Percentiles rank a stretch among this genome's conserved stretches.
These are phyloP conservation scores for Paulinella micropora DNA, from an alignment of 78 protist species.

Conservation along the genomic window DNA sequence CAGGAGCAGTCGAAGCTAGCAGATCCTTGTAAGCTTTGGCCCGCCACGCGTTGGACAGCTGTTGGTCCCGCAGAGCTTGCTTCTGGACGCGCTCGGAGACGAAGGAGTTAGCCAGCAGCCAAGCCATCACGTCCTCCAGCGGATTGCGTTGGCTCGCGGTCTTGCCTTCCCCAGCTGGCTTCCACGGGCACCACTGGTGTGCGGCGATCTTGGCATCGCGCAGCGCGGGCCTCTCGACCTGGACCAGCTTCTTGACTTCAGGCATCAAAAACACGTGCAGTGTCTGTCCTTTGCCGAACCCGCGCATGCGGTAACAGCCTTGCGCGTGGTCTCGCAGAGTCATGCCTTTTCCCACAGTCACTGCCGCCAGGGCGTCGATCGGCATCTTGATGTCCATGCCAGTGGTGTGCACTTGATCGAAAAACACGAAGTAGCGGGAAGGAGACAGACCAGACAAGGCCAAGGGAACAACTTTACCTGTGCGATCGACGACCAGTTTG, in stretches of 20 bases:
- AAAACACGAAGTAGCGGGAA: slow-evolving; percentile 17
- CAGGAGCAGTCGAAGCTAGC: no score
- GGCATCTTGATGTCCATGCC: slow-evolving; percentile 37
- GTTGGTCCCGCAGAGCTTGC: slow-evolving; percentile 23
- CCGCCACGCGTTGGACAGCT: slow-evolving; percentile 20
- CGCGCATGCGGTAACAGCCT: slow-evolving; percentile 35
- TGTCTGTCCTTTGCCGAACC: slow-evolving; percentile 30
- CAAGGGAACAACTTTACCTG: slow-evolving; percentile 33
- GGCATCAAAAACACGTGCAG: slow-evolving; percentile 16
- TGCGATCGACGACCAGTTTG: slow-evolving; percentile 11
- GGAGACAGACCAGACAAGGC: slow-evolving; percentile 14
- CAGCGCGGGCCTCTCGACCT: no score
- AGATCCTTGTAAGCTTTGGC: slow-evolving; percentile 24
- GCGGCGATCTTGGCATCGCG: no score
- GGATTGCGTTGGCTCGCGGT: no score
- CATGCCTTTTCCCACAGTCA: slow-evolving; percentile 47
- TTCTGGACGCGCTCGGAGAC: slow-evolving; percentile 19
- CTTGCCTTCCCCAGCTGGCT: no score
- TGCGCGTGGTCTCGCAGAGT: slow-evolving; percentile 34
- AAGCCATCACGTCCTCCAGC: slow-evolving; percentile 5
- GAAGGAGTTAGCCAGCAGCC: slow-evolving; percentile 36
- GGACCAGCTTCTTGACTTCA: slow-evolving; percentile 4
- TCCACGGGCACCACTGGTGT: no score
- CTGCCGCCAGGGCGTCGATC: slow-evolving; percentile 13
- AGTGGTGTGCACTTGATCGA: slow-evolving; percentile 46